A percentile compares a stretch with the other conserved stretches of the same genome.
Conservation (phyloP, 2,329 filamentous ascomycete species). For the Didymella sp. region DNA sequence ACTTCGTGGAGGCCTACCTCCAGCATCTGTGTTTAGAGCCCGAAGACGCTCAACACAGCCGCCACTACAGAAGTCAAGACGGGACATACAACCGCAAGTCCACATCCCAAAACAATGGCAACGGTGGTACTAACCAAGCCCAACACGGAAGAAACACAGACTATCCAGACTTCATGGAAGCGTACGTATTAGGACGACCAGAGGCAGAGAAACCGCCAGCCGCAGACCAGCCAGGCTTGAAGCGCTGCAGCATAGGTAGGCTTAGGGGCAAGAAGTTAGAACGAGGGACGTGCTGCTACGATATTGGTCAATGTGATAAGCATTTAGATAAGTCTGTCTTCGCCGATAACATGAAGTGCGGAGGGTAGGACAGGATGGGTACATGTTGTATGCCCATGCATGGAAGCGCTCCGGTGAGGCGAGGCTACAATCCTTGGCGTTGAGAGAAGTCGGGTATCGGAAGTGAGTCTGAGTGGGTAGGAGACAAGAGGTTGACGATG, state of each 20-base stretch:
- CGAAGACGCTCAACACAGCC: not conserved
- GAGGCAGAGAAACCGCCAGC: not conserved
- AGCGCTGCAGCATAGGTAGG: not conserved
- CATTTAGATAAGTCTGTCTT: not conserved
- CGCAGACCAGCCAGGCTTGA: not conserved
- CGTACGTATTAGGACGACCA: not conserved
- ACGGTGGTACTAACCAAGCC: not conserved
- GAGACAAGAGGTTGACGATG: not conserved
- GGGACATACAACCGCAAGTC: not conserved
- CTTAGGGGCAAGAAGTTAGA: not conserved
- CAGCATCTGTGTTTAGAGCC: not conserved
- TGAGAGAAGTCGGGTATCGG: not conserved
- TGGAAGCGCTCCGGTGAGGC: constrained; percentile 2
- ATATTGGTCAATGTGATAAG: not conserved
- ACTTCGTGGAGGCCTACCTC: not conserved
- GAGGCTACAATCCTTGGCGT: not conserved
- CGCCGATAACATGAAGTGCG: not conserved
- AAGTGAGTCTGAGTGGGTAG: too few relatives aligned
- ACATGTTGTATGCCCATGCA: not conserved
- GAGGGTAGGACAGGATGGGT: not conserved
- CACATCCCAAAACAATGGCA: not conserved
- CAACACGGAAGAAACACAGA: not conserved
- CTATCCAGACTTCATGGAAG: not conserved
- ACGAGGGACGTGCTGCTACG: not conserved
- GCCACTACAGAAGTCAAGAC: not conserved